These are phyloP conservation scores for Schwanniomyces vanrijiae DNA, from an alignment of 805 yeast genomes.

Conservation along the genomic window DNA sequence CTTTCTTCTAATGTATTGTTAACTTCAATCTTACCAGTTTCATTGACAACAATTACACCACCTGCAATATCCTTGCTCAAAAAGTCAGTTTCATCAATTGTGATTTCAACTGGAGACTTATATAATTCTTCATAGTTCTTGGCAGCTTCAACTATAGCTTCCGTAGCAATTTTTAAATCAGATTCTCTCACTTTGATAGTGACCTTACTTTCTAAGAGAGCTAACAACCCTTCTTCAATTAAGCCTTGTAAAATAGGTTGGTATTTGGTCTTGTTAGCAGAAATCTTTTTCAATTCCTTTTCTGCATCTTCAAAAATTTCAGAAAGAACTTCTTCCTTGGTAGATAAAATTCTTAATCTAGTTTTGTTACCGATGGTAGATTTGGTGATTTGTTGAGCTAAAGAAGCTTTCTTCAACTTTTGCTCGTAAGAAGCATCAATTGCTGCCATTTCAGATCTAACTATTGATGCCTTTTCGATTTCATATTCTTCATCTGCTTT, in stretches of 20 bases:
- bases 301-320: constrained; percentile 73
- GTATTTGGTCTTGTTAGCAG: constrained; percentile 60
- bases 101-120: constrained; percentile 53
- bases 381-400: constrained; percentile 93
- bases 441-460: constrained; percentile 86
- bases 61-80: constrained; percentile 74
- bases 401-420: constrained; percentile 85
- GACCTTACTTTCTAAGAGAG: constrained; percentile 72
- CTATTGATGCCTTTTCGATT: constrained; percentile 93
- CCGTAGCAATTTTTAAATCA: constrained; percentile 61
- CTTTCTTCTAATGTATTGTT: constrained; percentile 95
- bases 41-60: constrained; percentile 75
- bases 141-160: constrained; percentile 61
- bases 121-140: constrained; percentile 64
- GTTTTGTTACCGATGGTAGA: constrained; percentile 95
- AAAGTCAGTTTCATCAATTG: constrained; percentile 54
- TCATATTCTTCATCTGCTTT: constrained; percentile 99
- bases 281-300: constrained; percentile 55
- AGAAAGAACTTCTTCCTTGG: constrained; percentile 75
- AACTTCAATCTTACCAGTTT: constrained; percentile 80
- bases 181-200: constrained; percentile 64
- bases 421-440: constrained; percentile 79
- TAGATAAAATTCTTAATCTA: constrained; percentile 83
- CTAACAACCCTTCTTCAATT: constrained; percentile 71
- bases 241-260: constrained; percentile 69